These are phyloP conservation scores for Penicillium maclennaniae DNA, from an alignment of 495 filamentous ascomycete genomes.

Conservation along the genomic window DNA sequence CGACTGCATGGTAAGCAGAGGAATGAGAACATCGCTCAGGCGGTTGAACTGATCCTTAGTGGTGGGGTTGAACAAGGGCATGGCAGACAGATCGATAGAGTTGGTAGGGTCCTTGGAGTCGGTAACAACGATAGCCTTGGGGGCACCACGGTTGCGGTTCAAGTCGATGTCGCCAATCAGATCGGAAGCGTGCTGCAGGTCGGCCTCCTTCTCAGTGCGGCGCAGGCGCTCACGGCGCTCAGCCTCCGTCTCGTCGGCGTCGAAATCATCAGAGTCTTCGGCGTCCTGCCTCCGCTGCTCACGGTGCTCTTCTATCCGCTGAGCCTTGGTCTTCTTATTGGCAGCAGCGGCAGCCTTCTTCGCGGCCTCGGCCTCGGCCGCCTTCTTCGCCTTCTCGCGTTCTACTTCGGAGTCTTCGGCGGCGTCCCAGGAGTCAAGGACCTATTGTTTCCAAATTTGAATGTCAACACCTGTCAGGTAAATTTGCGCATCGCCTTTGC, in stretches of 20 bases:
- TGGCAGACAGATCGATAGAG: conserved; percentile 70
- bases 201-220: conserved; percentile 77
- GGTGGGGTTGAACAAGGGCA: conserved; percentile 83
- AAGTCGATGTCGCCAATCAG: conserved; percentile 80
- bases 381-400: conserved; percentile 88
- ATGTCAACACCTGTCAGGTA: conserved; percentile 1
- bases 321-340: conserved; percentile 82
- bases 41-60: conserved; percentile 80
- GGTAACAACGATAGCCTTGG: conserved; percentile 58
- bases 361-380: conserved; percentile 80
- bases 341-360: conserved; percentile 88
- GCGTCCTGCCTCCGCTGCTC: conserved; percentile 40
- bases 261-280: conserved; percentile 50
- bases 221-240: conserved; percentile 68
- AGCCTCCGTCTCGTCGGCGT: conserved; percentile 59
- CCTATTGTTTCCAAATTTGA: conserved; percentile 44
- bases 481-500: background rate
- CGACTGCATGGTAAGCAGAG: conserved; percentile 64
- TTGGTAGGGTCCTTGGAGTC: conserved; percentile 69
- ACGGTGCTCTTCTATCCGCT: conserved; percentile 79
- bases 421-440: conserved; percentile 95
- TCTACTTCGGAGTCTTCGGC: conserved; percentile 96
- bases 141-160: conserved; percentile 56
- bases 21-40: conserved; percentile 69
- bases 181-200: conserved; percentile 87